Evolutionary conservation across 1,284 basidiomycete species (phyloP).

Genomic region (Rhodotorula sp.): DNA sequence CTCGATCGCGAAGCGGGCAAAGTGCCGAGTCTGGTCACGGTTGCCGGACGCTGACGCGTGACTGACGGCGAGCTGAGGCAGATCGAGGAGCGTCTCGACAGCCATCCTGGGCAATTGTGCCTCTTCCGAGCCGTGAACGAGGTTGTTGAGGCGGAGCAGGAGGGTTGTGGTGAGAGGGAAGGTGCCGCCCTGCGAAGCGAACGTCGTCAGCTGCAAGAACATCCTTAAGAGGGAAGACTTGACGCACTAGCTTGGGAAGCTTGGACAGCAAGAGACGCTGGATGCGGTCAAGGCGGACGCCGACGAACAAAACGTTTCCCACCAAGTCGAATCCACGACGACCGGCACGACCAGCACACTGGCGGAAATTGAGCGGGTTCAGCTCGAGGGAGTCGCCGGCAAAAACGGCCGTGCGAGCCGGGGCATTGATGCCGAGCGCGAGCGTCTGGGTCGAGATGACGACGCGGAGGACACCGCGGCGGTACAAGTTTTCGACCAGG

Average conservation of each 20-base stretch:
- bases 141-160: slow-evolving; percentile 62
- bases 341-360: slow-evolving; percentile 68
- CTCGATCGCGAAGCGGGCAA: slow-evolving; percentile 68
- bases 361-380: slow-evolving; percentile 67
- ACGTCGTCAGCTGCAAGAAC: background rate
- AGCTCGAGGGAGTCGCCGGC: slow-evolving; percentile 65
- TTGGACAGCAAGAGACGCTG: slow-evolving; percentile 63
- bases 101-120: slow-evolving; percentile 57
- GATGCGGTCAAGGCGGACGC: slow-evolving; percentile 61
- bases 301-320: slow-evolving; percentile 70
- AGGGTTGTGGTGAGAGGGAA: slow-evolving; percentile 68
- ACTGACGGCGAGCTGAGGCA: slow-evolving; percentile 63
- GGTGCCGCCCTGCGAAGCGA: slow-evolving; percentile 53
- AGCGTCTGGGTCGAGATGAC: slow-evolving; percentile 67
- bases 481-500: slow-evolving; percentile 61
- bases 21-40: slow-evolving; percentile 61
- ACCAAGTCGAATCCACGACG: slow-evolving; percentile 67
- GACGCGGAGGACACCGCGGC: slow-evolving; percentile 62
- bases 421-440: slow-evolving; percentile 70
- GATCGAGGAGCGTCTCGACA: slow-evolving; percentile 57
- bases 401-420: slow-evolving; percentile 65
- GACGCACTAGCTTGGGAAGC: slow-evolving; percentile 57
- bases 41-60: slow-evolving; percentile 53
- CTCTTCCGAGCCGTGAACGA: slow-evolving; percentile 62
- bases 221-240: background rate